Base-by-base conservation (phyloP, 2,329 filamentous ascomycete species). In the Penicillium brasilianum region DNA sequence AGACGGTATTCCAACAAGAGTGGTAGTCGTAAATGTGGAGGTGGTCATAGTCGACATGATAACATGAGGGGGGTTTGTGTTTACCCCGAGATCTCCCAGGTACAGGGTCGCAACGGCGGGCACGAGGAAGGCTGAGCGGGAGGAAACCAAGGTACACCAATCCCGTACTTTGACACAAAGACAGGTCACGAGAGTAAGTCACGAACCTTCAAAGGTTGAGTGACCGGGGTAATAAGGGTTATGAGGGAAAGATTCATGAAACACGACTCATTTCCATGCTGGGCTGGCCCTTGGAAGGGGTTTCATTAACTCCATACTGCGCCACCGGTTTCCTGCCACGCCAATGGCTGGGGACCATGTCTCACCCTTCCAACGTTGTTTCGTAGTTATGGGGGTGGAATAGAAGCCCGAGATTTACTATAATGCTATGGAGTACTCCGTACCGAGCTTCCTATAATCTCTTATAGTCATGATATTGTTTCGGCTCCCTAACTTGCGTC, bases 1-100 rank as follows among this genome's bases (percentile, higher is more conserved):
- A 53, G 74, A 65, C 44, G 67, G 62, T 14, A 68, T 67, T 60
- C 72, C 72, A 57, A 76, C 67, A 56, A 76, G 71, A 0, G 71
- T 74, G 55, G 73, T 37, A 32, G 73, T 71, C 32, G 69, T 65
- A 55, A 71, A 58, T 36, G 66, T 69, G 28, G 68, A 60, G 43
- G 63, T 68, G 55, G 66, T 58, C 44, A 61, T 68, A 41, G 67
- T 58, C 59, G 69, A 70, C 69, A 72, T 72, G 65, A 60, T 61
- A 63, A 70, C 69, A 74, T 76, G 63, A 62, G 63, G 53, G 46
- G 16, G 14, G 44, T n/a, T 3, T 28, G 25, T 54, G 16, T 60
- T 63, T 65, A 34, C 63, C 62, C 62, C 63, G 55, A 62, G 62
- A 60, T 58, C 54, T 32, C 37, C 48, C 44, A 34, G 54, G 44